These are phyloP conservation scores for Cymbidium sinense DNA, from an alignment of 106 monocot genomes.

Conservation along the genomic window DNA sequence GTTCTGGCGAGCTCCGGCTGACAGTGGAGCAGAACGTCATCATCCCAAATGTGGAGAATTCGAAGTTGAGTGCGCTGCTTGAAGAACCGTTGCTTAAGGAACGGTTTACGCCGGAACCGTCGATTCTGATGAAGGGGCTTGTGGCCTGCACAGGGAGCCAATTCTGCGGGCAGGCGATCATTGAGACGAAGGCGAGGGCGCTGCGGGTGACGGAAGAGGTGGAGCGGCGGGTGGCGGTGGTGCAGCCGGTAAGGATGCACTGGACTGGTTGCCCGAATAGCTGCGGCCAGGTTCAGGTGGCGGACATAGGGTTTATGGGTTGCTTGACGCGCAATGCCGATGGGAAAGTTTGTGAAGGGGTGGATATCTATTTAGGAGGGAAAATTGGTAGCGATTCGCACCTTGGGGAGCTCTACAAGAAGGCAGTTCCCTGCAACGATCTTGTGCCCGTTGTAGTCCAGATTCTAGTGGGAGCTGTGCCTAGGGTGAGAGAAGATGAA, in stretches of 20 bases:
- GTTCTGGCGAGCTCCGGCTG: constrained; percentile 81
- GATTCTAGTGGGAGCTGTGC: constrained; percentile 64
- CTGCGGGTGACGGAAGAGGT: constrained; percentile 59
- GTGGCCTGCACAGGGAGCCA: constrained; percentile 96
- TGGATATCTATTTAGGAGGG: constrained; percentile 73
- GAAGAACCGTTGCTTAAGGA: constrained; percentile 54
- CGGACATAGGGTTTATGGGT: constrained; percentile 96
- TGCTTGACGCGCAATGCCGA: constrained; percentile 63
- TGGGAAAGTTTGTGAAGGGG: constrained; percentile 69
- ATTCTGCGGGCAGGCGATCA: constrained; percentile 95
- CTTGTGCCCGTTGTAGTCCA: constrained; percentile 55
- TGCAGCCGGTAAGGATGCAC: constrained; percentile 71
- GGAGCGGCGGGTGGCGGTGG: constrained; percentile 45
- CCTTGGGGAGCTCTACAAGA: constrained; percentile 71
- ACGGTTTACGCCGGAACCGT: constrained; percentile 53
- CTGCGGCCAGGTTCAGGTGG: constrained; percentile 91
- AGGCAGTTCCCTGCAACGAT: constrained; percentile 75
- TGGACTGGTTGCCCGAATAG: constrained; percentile 96
- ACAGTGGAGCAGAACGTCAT: constrained; percentile 94
- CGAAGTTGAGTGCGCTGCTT: constrained; percentile 32
- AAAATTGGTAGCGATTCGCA: constrained; percentile 73
- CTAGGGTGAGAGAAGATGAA: no score
- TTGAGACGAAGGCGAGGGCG: constrained; percentile 88
- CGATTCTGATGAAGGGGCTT: constrained; percentile 57
- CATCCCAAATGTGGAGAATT: constrained; percentile 64